phyloP scores from a whole-genome alignment of 768 basidiomycete species.

The Amanita rubescens region DNA sequence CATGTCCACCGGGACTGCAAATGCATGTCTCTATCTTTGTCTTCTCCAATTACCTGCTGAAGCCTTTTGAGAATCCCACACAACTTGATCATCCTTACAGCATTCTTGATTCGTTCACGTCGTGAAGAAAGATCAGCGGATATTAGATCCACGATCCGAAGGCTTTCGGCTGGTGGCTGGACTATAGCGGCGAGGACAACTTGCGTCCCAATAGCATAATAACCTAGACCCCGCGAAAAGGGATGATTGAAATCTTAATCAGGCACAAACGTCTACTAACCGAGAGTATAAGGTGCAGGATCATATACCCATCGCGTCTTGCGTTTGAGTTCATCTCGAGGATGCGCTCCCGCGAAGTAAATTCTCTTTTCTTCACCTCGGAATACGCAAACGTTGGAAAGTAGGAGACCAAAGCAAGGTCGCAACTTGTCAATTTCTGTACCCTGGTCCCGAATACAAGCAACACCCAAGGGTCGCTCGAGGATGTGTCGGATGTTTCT shows the following conservation, averaged over 20 bases:
- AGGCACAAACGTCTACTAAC: background rate
- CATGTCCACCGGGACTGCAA: no score
- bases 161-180: no score
- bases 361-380: no score
- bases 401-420: slow-evolving; percentile 1
- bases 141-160: slow-evolving; percentile 4
- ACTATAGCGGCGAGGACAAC: slow-evolving; percentile 1
- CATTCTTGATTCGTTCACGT: no score
- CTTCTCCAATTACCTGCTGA: slow-evolving; percentile 6
- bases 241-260: background rate
- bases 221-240: no score
- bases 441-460: no score
- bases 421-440: no score
- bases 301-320: no score
- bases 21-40: no score
- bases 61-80: slow-evolving; percentile 3
- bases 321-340: background rate
- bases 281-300: no score
- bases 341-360: background rate
- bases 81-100: slow-evolving; percentile 6
- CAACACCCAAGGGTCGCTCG: no score
- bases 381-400: background rate
- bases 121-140: slow-evolving; percentile 6
- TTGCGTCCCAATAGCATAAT: background rate
- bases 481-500: no score